Percentiles rank a stretch among this genome's conserved stretches.
Evolutionary conservation across 768 basidiomycete species (phyloP).

Genomic region (Suillus occidentalis): DNA sequence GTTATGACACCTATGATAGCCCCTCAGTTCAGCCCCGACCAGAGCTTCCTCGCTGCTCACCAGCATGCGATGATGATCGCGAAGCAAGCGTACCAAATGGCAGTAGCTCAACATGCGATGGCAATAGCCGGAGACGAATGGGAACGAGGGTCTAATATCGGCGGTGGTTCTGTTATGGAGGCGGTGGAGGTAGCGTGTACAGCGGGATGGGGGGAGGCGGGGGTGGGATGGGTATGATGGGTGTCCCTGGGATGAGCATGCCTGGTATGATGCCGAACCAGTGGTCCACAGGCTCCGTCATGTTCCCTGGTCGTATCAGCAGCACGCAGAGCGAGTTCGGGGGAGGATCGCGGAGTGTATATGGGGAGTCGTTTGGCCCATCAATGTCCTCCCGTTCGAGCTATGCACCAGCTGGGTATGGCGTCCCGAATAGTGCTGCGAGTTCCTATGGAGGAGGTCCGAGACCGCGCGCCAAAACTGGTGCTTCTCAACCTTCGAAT

Average conservation of each 20-base stretch:
- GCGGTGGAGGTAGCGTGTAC: slow-evolving; percentile 46
- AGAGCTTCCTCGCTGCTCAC: slow-evolving; percentile 67
- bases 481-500: slow-evolving; percentile 21
- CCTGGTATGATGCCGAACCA: slow-evolving; percentile 34
- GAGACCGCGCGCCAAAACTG: slow-evolving; percentile 37
- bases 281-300: slow-evolving; percentile 47
- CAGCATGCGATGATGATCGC: slow-evolving; percentile 86
- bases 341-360: slow-evolving; percentile 62
- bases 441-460: slow-evolving; percentile 22
- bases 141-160: slow-evolving; percentile 72
- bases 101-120: slow-evolving; percentile 89
- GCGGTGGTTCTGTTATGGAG: slow-evolving; percentile 38
- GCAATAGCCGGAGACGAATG: slow-evolving; percentile 88
- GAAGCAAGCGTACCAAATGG: slow-evolving; percentile 88
- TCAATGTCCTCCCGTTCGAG: slow-evolving; percentile 19
- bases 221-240: slow-evolving; percentile 42
- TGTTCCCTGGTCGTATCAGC: slow-evolving; percentile 49
- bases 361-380: slow-evolving; percentile 65
- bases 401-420: slow-evolving; percentile 2
- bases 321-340: slow-evolving; percentile 68
- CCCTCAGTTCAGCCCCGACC: slow-evolving; percentile 47
- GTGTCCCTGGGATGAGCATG: slow-evolving; percentile 39
- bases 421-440: slow-evolving; percentile 15
- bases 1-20: slow-evolving; percentile 37
- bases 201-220: slow-evolving; percentile 38